Evolutionary conservation across 164 flowering plant genomes (phyloP).

Genomic region (Liquidambar formosana): DNA sequence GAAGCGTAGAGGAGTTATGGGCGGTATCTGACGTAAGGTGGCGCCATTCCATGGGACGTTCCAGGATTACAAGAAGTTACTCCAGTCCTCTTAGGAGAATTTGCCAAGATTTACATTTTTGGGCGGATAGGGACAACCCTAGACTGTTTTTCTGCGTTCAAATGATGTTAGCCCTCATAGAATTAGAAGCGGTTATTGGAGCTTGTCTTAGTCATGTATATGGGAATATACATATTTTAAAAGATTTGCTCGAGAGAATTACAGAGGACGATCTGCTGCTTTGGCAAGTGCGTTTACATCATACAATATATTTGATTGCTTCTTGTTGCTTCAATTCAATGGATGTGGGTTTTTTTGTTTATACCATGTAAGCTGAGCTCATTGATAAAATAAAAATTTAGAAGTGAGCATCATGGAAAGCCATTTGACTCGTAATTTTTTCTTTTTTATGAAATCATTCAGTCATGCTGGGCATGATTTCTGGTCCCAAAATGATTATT

Average conservation of each 20-base stretch:
- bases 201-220: background rate
- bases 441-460: too few species aligned
- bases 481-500: too few species aligned
- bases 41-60: conserved; percentile 80
- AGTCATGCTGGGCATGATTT: too few species aligned
- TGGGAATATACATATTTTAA: background rate
- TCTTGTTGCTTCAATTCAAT: background rate
- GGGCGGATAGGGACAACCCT: conserved; percentile 20
- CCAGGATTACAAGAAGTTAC: conserved; percentile 86
- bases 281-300: background rate
- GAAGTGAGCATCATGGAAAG: too few species aligned
- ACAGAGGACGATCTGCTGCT: background rate
- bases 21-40: conserved; percentile 79
- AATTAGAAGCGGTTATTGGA: too few species aligned
- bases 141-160: conserved; percentile 27
- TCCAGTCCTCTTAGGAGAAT: conserved; percentile 43
- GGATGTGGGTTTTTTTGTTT: background rate
- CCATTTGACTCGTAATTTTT: too few species aligned
- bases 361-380: too few species aligned
- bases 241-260: background rate
- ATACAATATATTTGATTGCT: background rate
- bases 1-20: conserved; percentile 97
- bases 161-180: background rate
- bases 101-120: background rate
- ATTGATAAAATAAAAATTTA: too few species aligned